These are phyloP conservation scores for Suillus paluster DNA, from an alignment of 768 basidiomycete species.

Conservation along the genomic window DNA sequence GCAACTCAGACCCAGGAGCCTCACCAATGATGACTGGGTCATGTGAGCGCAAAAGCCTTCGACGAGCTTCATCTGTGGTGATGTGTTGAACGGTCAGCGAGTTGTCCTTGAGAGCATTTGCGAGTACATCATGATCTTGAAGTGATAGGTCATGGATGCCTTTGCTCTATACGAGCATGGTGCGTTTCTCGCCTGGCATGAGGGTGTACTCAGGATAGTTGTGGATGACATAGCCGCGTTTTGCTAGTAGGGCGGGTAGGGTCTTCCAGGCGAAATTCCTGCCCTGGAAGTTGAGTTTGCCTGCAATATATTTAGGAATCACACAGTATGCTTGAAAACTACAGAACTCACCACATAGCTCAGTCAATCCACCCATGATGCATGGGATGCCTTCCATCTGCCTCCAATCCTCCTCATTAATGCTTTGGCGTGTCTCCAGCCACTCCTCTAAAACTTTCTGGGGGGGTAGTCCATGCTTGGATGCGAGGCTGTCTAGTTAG, in stretches of 20 bases:
- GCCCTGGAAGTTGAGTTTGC: too few species aligned
- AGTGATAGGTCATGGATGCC: background rate
- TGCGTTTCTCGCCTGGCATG: slow-evolving; percentile 6
- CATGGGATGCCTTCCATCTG: background rate
- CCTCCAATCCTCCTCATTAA: background rate
- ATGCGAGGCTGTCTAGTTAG: background rate
- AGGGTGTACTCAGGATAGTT: background rate
- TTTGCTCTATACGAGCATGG: background rate
- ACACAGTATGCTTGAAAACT: too few species aligned
- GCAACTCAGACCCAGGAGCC: background rate
- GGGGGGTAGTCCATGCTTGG: background rate
- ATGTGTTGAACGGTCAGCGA: background rate
- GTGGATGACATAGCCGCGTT: background rate
- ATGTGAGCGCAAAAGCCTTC: background rate
- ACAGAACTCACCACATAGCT: background rate
- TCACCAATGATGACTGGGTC: background rate
- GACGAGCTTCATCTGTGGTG: background rate
- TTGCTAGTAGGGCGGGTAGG: background rate
- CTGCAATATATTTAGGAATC: too few species aligned
- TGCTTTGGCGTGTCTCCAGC: background rate
- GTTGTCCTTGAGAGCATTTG: background rate
- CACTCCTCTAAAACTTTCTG: background rate
- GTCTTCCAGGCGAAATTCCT: slow-evolving; percentile 10
- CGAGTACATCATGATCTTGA: background rate
- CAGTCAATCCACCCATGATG: background rate